Base-by-base conservation (phyloP, 805 yeast genomes). In the baker's yeast (Saccharomyces cerevisiae) region DNA sequence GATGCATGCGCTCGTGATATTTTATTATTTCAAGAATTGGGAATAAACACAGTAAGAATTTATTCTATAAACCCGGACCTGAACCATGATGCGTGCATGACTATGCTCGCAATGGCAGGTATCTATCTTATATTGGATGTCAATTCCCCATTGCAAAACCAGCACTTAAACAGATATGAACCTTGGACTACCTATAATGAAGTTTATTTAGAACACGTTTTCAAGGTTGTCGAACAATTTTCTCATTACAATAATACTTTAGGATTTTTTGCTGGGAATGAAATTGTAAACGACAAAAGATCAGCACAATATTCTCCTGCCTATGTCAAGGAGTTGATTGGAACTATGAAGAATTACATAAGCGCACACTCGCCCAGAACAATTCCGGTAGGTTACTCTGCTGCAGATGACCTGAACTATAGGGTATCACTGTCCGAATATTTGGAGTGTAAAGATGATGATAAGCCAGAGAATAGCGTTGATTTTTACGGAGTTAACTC, bases 401-500 rank as follows among this genome's bases (percentile, higher is more conserved):
- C 98, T 0, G 98, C 97, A 0, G 98, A 92, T 71, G 97, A 91
- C 64, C 76, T 91, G 56, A 71, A 76, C 51, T 91, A 80, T 70
- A 76, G 98, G 62, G 79, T 80, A 8, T 79, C 96, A 0, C 76
- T 91, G 49, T 85, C 97, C 0, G 78, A 82, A 54, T 92, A 87
- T 66, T 76, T 92, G 53, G 92, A 85, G 62, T 91, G 97, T 63
- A 82, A 80, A 22, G 76, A 76, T 2, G 65, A 63, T 2, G 70
- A 71, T 14, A 71, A 78, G 0, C 59, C 66, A 2, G 85, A 83
- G 51, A 70, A 83, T 1, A 59, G 68, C 31, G 83, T 85, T 17
- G 98, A 92, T 66, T 90, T 92, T 76, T 90, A 87, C 70, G 99
- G 97, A 13, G 81, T 92, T 67, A 92, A 94, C 75, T 89, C 96